A percentile compares a stretch with the other conserved stretches of the same genome.
phyloP scores from a whole-genome alignment of 192 early-diverging fungal species.

The Funneliformis mosseae region DNA sequence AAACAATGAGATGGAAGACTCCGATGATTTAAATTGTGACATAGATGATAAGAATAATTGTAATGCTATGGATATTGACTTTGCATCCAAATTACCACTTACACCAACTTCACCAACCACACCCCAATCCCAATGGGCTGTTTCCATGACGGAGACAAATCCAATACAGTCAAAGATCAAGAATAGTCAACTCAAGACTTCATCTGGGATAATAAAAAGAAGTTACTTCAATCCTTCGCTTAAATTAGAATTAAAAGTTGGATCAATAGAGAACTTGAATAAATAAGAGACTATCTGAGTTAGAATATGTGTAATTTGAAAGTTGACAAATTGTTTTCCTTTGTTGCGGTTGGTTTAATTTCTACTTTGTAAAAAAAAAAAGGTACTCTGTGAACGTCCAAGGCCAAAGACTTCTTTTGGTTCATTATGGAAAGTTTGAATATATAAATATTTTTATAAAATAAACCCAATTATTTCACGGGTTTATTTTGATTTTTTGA shows the following conservation, averaged over 20 bases:
- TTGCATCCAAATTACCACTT: constrained; percentile 2
- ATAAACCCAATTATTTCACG: background rate
- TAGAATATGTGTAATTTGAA: background rate
- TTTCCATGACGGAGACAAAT: background rate
- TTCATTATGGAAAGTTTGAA: background rate
- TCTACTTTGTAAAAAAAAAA: background rate
- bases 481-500: background rate
- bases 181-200: background rate
- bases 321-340: background rate
- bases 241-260: background rate
- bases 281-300: background rate
- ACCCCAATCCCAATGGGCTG: background rate
- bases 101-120: constrained; percentile 6
- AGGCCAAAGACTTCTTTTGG: background rate
- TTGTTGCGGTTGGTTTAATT: background rate
- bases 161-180: background rate
- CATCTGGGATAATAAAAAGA: background rate
- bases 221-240: background rate
- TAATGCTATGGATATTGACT: background rate
- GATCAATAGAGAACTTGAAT: background rate
- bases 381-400: background rate
- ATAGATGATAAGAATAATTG: background rate
- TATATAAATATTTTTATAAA: background rate
- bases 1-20: background rate
- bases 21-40: background rate